A percentile compares a stretch with the other conserved stretches of the same genome.
phyloP scores from a whole-genome alignment of 2,329 filamentous ascomycete genomes.

The Hypomyces rosellus region DNA sequence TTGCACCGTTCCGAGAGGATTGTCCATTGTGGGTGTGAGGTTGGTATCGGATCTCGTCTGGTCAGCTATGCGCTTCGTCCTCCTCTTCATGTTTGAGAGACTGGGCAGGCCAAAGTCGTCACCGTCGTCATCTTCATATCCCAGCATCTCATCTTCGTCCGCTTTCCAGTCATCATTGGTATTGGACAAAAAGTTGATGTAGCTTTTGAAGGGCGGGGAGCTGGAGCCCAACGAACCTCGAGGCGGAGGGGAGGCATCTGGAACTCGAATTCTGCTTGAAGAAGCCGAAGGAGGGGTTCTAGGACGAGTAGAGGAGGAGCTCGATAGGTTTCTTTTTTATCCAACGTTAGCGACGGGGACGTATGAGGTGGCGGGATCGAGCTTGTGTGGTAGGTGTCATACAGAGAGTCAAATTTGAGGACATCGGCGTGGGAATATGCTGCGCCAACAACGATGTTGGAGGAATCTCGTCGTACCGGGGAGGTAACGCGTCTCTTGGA shows the following conservation, averaged over 20 bases:
- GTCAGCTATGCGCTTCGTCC: slow-evolving; percentile 49
- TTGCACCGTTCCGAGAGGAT: slow-evolving; percentile 31
- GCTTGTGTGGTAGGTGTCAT: slow-evolving; percentile 25
- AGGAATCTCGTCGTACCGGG: slow-evolving; percentile 42
- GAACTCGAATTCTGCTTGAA: slow-evolving; percentile 42
- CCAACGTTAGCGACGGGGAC: slow-evolving; percentile 1
- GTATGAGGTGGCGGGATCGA: background rate
- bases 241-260: slow-evolving; percentile 51
- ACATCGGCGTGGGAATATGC: slow-evolving; percentile 96
- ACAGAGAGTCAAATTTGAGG: slow-evolving; percentile 79
- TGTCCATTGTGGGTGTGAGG: slow-evolving; percentile 30
- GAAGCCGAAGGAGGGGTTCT: slow-evolving; percentile 66
- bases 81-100: slow-evolving; percentile 82
- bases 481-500: slow-evolving; percentile 43
- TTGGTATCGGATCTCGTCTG: slow-evolving; percentile 26
- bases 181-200: slow-evolving; percentile 74
- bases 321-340: slow-evolving; percentile 49
- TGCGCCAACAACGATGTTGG: slow-evolving; percentile 78
- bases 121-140: slow-evolving; percentile 79
- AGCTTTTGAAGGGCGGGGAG: slow-evolving; percentile 65
- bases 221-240: slow-evolving; percentile 45
- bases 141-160: slow-evolving; percentile 69
- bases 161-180: slow-evolving; percentile 78
- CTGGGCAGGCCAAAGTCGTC: slow-evolving; percentile 95
- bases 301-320: slow-evolving; percentile 58